Conservation (phyloP, 805 yeast genomes). For the Barnettozyma sucrosica region DNA sequence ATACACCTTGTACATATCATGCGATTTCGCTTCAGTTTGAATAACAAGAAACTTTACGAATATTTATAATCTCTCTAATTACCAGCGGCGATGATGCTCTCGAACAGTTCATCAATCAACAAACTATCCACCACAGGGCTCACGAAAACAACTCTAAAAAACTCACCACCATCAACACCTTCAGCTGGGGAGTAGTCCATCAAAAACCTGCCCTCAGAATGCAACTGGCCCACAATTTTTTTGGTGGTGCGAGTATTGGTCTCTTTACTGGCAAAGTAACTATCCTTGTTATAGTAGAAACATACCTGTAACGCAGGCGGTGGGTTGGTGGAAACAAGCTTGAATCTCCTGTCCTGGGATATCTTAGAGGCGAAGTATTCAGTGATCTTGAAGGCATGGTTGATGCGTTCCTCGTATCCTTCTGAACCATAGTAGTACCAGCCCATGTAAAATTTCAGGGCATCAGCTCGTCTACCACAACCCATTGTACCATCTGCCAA, state of each 20-base stretch:
- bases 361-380: conserved; percentile 52
- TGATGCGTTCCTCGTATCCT: conserved; percentile 62
- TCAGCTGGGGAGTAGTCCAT: conserved; percentile 76
- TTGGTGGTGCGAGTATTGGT: conserved; percentile 54
- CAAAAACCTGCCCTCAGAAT: conserved; percentile 57
- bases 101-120: conserved; percentile 41
- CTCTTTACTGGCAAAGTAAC: conserved; percentile 25
- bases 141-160: conserved; percentile 79
- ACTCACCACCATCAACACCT: conserved; percentile 59
- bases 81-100: conserved; percentile 26
- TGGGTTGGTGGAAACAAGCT: conserved; percentile 47
- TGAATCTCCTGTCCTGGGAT: conserved; percentile 36
- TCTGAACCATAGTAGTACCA: conserved; percentile 74
- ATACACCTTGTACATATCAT: neutral
- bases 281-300: conserved; percentile 58
- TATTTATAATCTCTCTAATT: neutral
- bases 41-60: neutral
- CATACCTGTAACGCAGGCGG: conserved; percentile 84
- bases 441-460: conserved; percentile 68
- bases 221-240: conserved; percentile 53
- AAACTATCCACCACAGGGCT: conserved; percentile 50
- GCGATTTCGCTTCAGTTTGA: neutral
- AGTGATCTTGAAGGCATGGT: conserved; percentile 65
- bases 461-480: conserved; percentile 82
- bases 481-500: conserved; percentile 91